Conservation (phyloP, 306 rosid genomes). For the Medicago truncatula region MtrunA17r5.0-ANR NC_053046.1:33294501-33295000, state of each 20-base stretch:
- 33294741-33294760: slow-evolving; percentile 37
- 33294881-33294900: slow-evolving; percentile 8
- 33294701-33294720: slow-evolving; percentile 83
- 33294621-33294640: neutral
- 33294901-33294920: slow-evolving; percentile 27
- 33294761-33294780: slow-evolving; percentile 35
- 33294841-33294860: slow-evolving; percentile 40
- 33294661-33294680: slow-evolving; percentile 89
- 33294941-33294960: slow-evolving; percentile 63
- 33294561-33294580: too few species aligned
- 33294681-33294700: slow-evolving; percentile 87
- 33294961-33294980: slow-evolving; percentile 62
- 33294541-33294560: neutral
- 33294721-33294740: slow-evolving; percentile 57
- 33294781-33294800: slow-evolving; percentile 41
- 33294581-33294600: neutral
- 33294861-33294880: slow-evolving; percentile 53
- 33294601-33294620: neutral
- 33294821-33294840: slow-evolving; percentile 25
- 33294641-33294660: neutral
- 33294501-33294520: too few species aligned
- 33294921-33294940: slow-evolving; percentile 42
- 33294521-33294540: neutral
- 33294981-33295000: slow-evolving; percentile 49
- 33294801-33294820: slow-evolving; percentile 49